Evolutionary conservation across 2,329 filamentous ascomycete genomes (phyloP).

Genomic region (Leptographium radiaticola): DNA sequence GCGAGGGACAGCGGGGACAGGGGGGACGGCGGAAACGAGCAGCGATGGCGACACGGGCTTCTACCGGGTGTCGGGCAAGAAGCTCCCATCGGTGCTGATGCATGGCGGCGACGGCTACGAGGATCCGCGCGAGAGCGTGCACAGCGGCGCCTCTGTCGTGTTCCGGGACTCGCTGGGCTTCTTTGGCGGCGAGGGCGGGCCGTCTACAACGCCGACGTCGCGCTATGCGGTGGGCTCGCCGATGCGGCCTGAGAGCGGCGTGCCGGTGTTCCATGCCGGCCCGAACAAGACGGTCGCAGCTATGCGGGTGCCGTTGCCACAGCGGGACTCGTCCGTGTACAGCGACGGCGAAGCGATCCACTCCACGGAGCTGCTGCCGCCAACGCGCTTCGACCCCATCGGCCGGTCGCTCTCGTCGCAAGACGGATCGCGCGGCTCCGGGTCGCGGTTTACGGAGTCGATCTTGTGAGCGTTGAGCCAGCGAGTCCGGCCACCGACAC

Average conservation of each 20-base stretch:
- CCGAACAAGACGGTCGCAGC: constrained; percentile 32
- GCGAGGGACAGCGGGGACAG: constrained; percentile 4
- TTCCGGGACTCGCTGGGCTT: constrained; percentile 17
- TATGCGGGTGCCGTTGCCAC: constrained; percentile 38
- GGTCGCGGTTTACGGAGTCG: constrained; percentile 13
- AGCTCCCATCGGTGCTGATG: constrained; percentile 49
- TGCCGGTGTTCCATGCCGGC: constrained; percentile 50
- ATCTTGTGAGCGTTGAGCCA: not conserved
- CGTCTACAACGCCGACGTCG: constrained; percentile 7
- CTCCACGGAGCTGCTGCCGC: constrained; percentile 2
- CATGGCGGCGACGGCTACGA: constrained; percentile 49
- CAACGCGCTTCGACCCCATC: constrained; percentile 8
- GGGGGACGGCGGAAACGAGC: constrained; percentile 12
- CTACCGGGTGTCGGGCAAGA: constrained; percentile 51
- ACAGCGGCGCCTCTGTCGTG: constrained; percentile 5
- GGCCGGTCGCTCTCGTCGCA: constrained; percentile 10
- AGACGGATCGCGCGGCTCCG: constrained; percentile 8
- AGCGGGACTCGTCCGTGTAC: constrained; percentile 35
- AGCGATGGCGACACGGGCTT: constrained; percentile 38
- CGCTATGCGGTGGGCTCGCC: constrained; percentile 41
- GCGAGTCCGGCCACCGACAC: not conserved
- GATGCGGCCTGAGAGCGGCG: constrained; percentile 47
- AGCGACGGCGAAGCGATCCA: constrained; percentile 1
- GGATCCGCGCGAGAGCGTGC: constrained; percentile 15
- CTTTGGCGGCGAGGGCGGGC: constrained; percentile 18